phyloP scores from a whole-genome alignment of 2,329 filamentous ascomycete species.

The Stagonosporopsis chrysanthemi region DNA sequence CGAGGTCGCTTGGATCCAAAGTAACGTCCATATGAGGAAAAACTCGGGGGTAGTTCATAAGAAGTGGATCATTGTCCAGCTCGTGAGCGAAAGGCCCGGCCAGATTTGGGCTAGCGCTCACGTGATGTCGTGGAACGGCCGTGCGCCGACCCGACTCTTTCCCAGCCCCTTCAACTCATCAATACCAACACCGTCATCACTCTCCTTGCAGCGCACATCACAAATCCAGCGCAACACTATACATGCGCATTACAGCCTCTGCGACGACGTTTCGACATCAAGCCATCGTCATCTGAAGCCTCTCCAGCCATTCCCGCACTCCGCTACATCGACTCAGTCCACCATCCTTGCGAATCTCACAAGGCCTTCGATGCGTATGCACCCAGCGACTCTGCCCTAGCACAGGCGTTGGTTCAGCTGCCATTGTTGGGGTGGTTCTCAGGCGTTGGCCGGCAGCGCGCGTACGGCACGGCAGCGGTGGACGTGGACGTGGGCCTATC shows the following conservation, averaged over 20 bases:
- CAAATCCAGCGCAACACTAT: not conserved
- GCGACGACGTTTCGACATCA: not conserved
- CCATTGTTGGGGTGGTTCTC: not conserved
- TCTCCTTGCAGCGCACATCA: not conserved
- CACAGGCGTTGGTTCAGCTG: constrained; percentile 1
- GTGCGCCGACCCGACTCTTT: not conserved
- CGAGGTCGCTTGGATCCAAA: too few relatives aligned
- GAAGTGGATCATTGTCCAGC: too few relatives aligned
- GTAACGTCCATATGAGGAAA: too few relatives aligned
- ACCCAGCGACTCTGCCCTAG: not conserved
- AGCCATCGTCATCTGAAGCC: not conserved
- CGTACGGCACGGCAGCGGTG: not conserved
- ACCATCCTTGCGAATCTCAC: constrained; percentile 8
- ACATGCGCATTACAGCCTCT: not conserved
- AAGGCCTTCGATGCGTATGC: constrained; percentile 2
- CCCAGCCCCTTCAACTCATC: not conserved
- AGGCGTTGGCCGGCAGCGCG: not conserved
- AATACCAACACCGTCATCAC: not conserved
- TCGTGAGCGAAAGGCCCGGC: too few relatives aligned
- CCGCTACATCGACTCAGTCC: not conserved
- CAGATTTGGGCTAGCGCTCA: not conserved
- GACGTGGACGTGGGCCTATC: not conserved
- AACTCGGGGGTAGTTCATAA: too few relatives aligned
- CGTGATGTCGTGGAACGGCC: not conserved
- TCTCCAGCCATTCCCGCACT: not conserved